Evolutionary conservation across 2,329 filamentous ascomycete species (phyloP).

Genomic region (Dendryphion nanum): DNA sequence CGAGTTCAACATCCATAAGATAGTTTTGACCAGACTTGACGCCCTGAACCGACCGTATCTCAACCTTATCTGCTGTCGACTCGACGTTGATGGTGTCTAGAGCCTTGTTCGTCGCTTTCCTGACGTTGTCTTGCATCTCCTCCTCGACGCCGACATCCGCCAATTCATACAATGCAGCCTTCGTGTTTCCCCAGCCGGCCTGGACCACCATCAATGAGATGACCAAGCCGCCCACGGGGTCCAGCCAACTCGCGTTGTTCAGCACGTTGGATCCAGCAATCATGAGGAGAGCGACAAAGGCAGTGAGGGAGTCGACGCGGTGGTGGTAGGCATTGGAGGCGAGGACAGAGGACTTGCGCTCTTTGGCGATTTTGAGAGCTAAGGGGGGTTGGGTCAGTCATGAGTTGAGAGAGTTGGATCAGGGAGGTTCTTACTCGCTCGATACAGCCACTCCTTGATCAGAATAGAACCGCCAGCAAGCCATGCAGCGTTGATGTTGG

Average conservation of each 20-base stretch:
- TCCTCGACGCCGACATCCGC: conserved; percentile 87
- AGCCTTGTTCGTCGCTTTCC: conserved; percentile 55
- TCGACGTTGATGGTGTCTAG: conserved; percentile 37
- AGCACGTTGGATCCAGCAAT: conserved; percentile 89
- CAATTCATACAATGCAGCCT: conserved; percentile 77
- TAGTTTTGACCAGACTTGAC: conserved; percentile 97
- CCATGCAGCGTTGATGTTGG: conserved; percentile 94
- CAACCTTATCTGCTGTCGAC: conserved; percentile 57
- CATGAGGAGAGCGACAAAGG: conserved; percentile 84
- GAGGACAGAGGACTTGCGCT: conserved; percentile 92
- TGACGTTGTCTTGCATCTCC: conserved; percentile 73
- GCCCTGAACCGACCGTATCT: conserved; percentile 77
- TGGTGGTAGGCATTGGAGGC: conserved; percentile 97
- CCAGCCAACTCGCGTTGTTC: conserved; percentile 83
- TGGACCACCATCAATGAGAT: conserved; percentile 93
- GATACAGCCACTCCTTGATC: conserved; percentile 96
- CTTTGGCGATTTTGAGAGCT: conserved; percentile 94
- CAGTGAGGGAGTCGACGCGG: conserved; percentile 91
- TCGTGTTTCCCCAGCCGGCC: conserved; percentile 84
- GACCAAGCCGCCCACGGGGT: conserved; percentile 87
- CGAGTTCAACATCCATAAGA: conserved; percentile 84
- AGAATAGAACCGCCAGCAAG: conserved; percentile 84
- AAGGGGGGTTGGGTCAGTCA: conserved; percentile 22
- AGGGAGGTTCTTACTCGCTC: conserved; percentile 71
- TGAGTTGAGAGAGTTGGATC: not conserved